phyloP scores from a whole-genome alignment of 140 eudicot species.

The Anethum foeniculum region DNA sequence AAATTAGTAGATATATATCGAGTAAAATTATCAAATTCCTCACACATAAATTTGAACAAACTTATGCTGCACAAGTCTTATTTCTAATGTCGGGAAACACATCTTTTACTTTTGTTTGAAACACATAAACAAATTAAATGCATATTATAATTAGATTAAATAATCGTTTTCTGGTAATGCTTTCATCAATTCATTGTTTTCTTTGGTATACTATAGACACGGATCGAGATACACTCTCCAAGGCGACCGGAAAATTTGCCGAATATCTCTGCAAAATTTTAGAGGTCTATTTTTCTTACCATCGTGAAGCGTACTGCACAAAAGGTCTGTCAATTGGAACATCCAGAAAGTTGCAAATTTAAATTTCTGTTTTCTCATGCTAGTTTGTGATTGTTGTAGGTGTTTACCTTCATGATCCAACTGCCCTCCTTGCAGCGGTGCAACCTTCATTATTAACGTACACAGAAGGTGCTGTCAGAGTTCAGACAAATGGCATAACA shows the following conservation, averaged over 20 bases:
- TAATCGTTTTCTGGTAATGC: not conserved
- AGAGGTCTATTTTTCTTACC: constrained; percentile 68
- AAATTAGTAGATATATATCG: not conserved
- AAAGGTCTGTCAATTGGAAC: constrained; percentile 42
- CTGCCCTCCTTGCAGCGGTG: constrained; percentile 79
- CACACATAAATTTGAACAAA: not conserved
- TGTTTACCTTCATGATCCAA: constrained; percentile 91
- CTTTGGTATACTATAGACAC: constrained; percentile 32
- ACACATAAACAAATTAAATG: not conserved
- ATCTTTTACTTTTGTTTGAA: not conserved
- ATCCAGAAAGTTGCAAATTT: not conserved
- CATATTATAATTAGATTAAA: not conserved
- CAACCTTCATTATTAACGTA: constrained; percentile 76
- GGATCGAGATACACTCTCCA: constrained; percentile 57
- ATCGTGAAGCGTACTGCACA: constrained; percentile 69
- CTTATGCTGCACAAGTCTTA: not conserved
- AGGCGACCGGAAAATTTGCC: constrained; percentile 56
- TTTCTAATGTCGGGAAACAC: not conserved
- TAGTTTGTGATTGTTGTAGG: constrained; percentile 39
- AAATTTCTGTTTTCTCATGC: constrained; percentile 20
- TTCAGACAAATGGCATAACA: constrained; percentile 76
- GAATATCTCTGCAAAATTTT: constrained; percentile 84
- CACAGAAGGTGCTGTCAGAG: constrained; percentile 82
- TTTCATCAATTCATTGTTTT: not conserved
- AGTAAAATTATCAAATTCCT: not conserved